Percentiles rank a stretch among this genome's conserved stretches.
These are phyloP conservation scores for Pleurotus sapidus DNA, from an alignment of 768 basidiomycete genomes.

Conservation along the genomic window DNA sequence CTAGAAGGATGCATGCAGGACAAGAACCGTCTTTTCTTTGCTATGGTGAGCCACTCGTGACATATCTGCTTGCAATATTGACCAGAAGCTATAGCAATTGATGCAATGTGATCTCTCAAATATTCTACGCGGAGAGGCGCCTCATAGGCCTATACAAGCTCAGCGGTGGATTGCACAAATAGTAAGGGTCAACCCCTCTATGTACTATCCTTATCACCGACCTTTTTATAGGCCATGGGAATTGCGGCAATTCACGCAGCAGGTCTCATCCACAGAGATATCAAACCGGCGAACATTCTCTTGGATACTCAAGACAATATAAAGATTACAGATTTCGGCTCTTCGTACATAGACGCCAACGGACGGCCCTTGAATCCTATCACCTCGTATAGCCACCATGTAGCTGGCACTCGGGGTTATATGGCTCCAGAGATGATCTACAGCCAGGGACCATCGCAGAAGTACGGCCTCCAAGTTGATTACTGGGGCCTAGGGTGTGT, in stretches of 20 bases:
- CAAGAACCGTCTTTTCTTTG: constrained; percentile 25
- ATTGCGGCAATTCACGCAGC: constrained; percentile 47
- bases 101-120: constrained; percentile 33
- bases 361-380: constrained; percentile 12
- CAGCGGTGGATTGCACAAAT: constrained; percentile 39
- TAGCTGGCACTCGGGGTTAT: constrained; percentile 32
- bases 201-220: neutral
- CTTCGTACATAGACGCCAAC: constrained; percentile 20
- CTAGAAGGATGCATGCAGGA: constrained; percentile 34
- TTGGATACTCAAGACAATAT: constrained; percentile 39
- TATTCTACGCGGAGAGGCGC: constrained; percentile 22
- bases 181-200: constrained; percentile 17
- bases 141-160: constrained; percentile 22
- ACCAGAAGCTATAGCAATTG: constrained; percentile 26
- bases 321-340: constrained; percentile 40
- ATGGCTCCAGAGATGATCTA: constrained; percentile 39
- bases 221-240: constrained; percentile 31
- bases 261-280: constrained; percentile 66
- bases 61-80: too few relatives aligned
- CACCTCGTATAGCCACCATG: constrained; percentile 18
- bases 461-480: constrained; percentile 31
- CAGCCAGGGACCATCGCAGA: constrained; percentile 15
- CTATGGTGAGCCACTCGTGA: constrained; percentile 28
- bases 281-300: constrained; percentile 72
- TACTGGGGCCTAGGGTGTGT: constrained; percentile 43